Percentiles rank a stretch among this genome's conserved stretches.
Conservation (phyloP, 2,329 filamentous ascomycete genomes). For the Monosporascus cannonballus region DNA sequence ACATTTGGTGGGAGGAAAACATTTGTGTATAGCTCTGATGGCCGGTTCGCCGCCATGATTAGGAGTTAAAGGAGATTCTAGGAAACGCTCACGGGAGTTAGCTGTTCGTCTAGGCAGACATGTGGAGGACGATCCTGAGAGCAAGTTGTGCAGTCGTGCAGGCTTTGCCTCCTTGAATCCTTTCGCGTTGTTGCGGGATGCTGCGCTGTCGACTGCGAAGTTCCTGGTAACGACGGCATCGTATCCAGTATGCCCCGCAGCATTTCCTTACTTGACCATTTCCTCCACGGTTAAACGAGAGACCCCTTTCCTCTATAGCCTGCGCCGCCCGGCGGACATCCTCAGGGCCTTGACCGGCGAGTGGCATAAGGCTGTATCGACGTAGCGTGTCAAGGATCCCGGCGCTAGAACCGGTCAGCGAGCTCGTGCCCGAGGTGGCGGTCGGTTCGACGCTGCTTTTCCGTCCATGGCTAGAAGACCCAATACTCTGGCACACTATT, state of each 20-base stretch:
- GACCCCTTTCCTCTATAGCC: conserved; percentile 4
- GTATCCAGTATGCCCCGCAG: conserved; percentile 17
- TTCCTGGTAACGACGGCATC: conserved; percentile 1
- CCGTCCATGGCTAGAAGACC: conserved; percentile 11
- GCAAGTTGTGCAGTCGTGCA: not conserved
- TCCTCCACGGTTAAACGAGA: conserved; percentile 3
- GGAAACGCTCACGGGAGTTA: not conserved
- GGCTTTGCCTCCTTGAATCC: not conserved
- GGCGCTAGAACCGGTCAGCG: conserved; percentile 1
- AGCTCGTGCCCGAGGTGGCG: not conserved
- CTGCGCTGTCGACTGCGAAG: conserved; percentile 6
- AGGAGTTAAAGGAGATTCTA: not conserved
- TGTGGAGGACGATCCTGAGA: not conserved
- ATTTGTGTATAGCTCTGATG: no score
- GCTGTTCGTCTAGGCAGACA: not conserved
- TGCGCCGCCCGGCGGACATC: conserved; percentile 6
- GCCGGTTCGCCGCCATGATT: no score
- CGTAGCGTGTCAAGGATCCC: conserved; percentile 16
- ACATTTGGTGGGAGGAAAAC: no score
- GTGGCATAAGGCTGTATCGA: conserved; percentile 22
- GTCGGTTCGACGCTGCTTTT: conserved; percentile 9
- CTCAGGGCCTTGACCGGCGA: conserved; percentile 17
- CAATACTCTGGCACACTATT: conserved; percentile 12
- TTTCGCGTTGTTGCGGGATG: not conserved
- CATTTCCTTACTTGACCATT: conserved; percentile 14